These are phyloP conservation scores for Rutidosis leptorrhynchoides DNA, from an alignment of 129 eudicot genomes.

Conservation along the genomic window DNA sequence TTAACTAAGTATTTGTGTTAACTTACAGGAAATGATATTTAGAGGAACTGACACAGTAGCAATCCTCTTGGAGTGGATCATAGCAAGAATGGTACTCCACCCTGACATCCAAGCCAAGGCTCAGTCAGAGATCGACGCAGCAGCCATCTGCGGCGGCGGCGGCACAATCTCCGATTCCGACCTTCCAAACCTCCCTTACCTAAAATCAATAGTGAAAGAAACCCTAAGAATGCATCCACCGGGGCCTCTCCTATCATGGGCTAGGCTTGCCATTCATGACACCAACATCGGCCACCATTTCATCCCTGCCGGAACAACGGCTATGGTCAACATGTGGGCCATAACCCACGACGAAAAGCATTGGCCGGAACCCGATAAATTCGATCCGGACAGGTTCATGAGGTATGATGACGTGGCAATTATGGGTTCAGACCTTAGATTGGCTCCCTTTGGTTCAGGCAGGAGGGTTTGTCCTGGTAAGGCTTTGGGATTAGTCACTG, in stretches of 20 bases:
- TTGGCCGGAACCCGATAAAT: slow-evolving; percentile 59
- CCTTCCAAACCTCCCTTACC: slow-evolving; percentile 63
- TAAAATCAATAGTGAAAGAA: slow-evolving; percentile 81
- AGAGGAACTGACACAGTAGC: slow-evolving; percentile 98
- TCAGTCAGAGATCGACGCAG: slow-evolving; percentile 62
- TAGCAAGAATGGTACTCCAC: slow-evolving; percentile 88
- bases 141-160: slow-evolving; percentile 34
- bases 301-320: slow-evolving; percentile 87
- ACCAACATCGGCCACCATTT: slow-evolving; percentile 70
- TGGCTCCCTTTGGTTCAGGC: slow-evolving; percentile 97
- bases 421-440: slow-evolving; percentile 83
- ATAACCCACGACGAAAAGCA: slow-evolving; percentile 62
- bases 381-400: slow-evolving; percentile 73
- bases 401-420: slow-evolving; percentile 54
- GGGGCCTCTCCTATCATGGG: slow-evolving; percentile 98
- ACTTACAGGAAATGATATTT: slow-evolving; percentile 97
- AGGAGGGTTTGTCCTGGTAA: slow-evolving; percentile 98
- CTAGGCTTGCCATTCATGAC: slow-evolving; percentile 84
- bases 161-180: slow-evolving; percentile 52
- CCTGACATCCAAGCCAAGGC: slow-evolving; percentile 85
- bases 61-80: slow-evolving; percentile 78
- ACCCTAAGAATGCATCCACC: slow-evolving; percentile 89
- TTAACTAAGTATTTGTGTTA: too few species aligned
- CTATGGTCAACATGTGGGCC: slow-evolving; percentile 99
- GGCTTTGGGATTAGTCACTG: slow-evolving; percentile 79